Evolutionary conservation across 495 filamentous ascomycete species (phyloP), one percentile per base, ranked within the genome.

Genomic region (Penicillium chermesinum): DNA sequence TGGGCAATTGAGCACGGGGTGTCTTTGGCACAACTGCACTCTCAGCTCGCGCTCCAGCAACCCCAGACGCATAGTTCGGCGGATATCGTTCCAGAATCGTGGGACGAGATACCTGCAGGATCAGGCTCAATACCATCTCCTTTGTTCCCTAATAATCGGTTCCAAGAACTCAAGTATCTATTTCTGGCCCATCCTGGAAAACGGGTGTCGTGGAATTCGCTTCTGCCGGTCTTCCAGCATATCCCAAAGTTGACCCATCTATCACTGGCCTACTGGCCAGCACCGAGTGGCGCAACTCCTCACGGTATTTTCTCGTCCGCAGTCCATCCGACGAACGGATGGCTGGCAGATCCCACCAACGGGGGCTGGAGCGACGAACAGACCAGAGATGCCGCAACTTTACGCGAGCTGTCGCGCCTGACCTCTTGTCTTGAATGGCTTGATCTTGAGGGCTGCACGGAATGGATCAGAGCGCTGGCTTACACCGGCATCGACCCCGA

Each of bases 191-290:
- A 76, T 44, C 75, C 75, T 1, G 57, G 52, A 15, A 30, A 44
- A 12, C 45, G 52, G 15, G 75, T 77, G 7, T 86, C 79, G 20
- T 93, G 88, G 88, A 73, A 76, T 12, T 72, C 79, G 6, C 76
- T 93, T 17, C 69, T 91, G 10, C 49, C 69, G 3, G 63, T 91
- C n/a, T 69, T 83, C 0, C 64, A 75, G 0, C 79, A 81, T 40
- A 61, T 88, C 0, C 71, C 80, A 0, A 80, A 70, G 0, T 69
- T 93, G 32, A 91, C 88, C 0, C 85, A 93, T 50, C 76, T 95
- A 2, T 88, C 82, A 20, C 69, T 95, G 3, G 84, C 87, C 8
- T 63, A 85, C 61, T 96, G 90, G 90, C 88, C 90, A 2, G 69
- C 76, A 15, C 89, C 89, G 0, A 77, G 75, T 0, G 61, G 86